Conservation (phyloP, 164 flowering plant genomes). For the Magnolia officinalis region DNA sequence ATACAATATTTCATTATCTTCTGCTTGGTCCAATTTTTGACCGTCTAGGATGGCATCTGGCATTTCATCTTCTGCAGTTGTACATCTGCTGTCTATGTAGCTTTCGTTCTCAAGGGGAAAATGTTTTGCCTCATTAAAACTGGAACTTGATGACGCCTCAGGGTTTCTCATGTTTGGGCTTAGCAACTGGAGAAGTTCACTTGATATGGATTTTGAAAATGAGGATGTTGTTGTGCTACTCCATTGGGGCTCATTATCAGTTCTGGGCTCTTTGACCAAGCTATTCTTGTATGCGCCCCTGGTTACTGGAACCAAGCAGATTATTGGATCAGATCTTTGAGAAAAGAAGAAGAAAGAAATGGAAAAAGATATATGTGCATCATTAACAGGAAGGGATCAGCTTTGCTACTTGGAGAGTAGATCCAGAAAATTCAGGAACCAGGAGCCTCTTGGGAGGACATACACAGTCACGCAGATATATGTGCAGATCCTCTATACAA, state of each 20-base stretch:
- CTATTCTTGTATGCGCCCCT: slow-evolving; percentile 6
- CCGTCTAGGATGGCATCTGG: slow-evolving; percentile 6
- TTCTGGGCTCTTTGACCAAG: slow-evolving; percentile 8
- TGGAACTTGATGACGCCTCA: slow-evolving; percentile 8
- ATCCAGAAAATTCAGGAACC: neutral
- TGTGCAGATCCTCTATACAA: neutral
- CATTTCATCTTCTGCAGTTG: slow-evolving; percentile 14
- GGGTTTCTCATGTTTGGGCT: neutral
- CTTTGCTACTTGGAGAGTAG: neutral
- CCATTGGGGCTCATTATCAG: slow-evolving; percentile 11
- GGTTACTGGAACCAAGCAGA: slow-evolving; percentile 11
- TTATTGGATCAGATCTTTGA: neutral
- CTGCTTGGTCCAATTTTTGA: slow-evolving; percentile 4
- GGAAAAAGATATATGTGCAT: no score
- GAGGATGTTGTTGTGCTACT: neutral
- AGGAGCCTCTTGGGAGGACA: neutral
- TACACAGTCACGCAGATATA: no score
- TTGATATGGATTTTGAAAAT: slow-evolving; percentile 20
- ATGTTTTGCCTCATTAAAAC: slow-evolving; percentile 5
- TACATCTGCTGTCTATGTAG: slow-evolving; percentile 5
- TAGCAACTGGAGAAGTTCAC: slow-evolving; percentile 10
- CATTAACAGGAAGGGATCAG: neutral
- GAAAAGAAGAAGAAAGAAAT: no score
- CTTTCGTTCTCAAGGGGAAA: slow-evolving; percentile 13
- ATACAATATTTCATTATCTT: slow-evolving; percentile 10